phyloP scores from a whole-genome alignment of 164 flowering plant genomes.

The Tetracentron sinense region DNA sequence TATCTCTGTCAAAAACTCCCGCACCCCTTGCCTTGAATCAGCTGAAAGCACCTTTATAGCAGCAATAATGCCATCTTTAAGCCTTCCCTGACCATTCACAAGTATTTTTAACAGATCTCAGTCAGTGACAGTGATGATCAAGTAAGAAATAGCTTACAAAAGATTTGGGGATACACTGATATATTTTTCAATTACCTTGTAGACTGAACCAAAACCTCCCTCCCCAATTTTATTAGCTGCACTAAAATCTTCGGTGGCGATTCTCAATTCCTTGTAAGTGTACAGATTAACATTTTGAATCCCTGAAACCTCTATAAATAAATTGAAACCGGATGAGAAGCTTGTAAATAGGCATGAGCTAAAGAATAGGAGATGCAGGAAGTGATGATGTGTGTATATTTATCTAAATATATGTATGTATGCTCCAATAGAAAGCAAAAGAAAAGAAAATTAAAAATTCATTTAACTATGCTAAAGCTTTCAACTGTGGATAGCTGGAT shows the following conservation, averaged over 20 bases:
- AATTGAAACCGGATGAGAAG: constrained; percentile 9
- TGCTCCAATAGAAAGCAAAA: no score
- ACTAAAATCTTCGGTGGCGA: constrained; percentile 73
- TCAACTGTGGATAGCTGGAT: no score
- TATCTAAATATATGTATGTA: no score
- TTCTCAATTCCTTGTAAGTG: constrained; percentile 51
- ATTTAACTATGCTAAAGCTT: no score
- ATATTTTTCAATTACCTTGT: constrained; percentile 64
- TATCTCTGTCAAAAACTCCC: constrained; percentile 89
- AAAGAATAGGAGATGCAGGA: no score
- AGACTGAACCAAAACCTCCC: constrained; percentile 94
- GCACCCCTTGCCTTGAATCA: no score
- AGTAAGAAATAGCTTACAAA: neutral
- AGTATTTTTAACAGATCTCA: constrained; percentile 1
- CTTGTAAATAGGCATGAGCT: constrained; percentile 5
- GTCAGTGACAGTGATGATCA: neutral
- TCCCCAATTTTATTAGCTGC: constrained; percentile 73
- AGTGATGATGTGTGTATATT: no score
- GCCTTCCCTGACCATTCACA: no score
- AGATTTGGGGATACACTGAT: neutral
- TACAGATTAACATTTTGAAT: constrained; percentile 43
- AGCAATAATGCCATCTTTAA: constrained; percentile 59
- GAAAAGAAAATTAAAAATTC: no score
- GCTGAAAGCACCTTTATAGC: no score
- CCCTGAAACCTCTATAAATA: constrained; percentile 46